These are phyloP conservation scores for Phoma sp. DNA, from an alignment of 2,329 filamentous ascomycete species.

Conservation along the genomic window DNA sequence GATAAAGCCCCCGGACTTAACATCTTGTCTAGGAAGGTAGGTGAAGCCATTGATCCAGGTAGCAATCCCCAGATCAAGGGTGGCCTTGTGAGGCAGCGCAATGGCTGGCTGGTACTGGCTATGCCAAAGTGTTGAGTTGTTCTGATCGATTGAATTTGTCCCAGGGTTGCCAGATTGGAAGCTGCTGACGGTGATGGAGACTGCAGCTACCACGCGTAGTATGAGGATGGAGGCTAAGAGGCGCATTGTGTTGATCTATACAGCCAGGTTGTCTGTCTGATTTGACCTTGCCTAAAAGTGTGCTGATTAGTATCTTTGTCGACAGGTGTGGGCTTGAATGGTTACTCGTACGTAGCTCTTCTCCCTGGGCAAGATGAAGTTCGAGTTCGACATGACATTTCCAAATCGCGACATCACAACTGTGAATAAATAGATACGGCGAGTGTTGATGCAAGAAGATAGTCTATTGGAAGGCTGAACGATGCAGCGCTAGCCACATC, in stretches of 20 bases:
- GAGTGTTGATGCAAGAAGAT: too few relatives aligned
- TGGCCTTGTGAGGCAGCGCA: background rate
- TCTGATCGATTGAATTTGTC: background rate
- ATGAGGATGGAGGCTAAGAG: background rate
- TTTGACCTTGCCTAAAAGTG: too few relatives aligned
- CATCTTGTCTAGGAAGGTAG: background rate
- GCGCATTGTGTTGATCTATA: background rate
- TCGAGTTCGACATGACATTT: too few relatives aligned
- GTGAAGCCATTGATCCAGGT: background rate
- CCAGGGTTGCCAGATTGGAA: background rate
- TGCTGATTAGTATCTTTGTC: too few relatives aligned
- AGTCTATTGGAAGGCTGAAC: too few relatives aligned
- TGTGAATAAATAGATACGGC: too few relatives aligned
- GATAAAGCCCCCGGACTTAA: background rate
- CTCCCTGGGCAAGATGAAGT: too few relatives aligned
- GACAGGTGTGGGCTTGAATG: too few relatives aligned
- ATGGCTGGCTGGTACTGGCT: background rate
- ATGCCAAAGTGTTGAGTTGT: background rate
- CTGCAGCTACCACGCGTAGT: background rate
- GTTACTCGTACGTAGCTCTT: too few relatives aligned
- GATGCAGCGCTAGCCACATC: too few relatives aligned
- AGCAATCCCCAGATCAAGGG: background rate
- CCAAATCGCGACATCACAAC: too few relatives aligned
- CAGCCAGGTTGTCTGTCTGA: background rate
- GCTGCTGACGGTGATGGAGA: background rate